Base-by-base conservation (phyloP, 192 early-diverging fungal genomes). In the Dissophora ornata region DNA sequence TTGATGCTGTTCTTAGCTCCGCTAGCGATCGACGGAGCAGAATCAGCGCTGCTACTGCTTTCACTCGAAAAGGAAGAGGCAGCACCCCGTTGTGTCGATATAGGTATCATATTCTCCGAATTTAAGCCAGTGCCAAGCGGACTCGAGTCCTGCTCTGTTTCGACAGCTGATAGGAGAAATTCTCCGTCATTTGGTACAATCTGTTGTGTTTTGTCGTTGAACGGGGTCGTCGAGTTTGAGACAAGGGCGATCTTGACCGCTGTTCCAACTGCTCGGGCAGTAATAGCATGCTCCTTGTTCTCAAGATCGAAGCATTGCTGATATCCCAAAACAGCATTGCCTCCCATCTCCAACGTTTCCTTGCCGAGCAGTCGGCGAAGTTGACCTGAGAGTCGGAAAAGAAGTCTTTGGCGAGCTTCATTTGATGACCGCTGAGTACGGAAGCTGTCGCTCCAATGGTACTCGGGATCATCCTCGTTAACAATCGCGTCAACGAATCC, bases 371-470 rank as follows among this genome's bases (percentile, higher is more conserved):
- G 71, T 16, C 93, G 79, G n/a, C 90, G 79, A 13, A 93, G 57
- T 49, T 89, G 80, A n/a, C 91, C 87, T 13, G 85, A 81, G 11
- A 94, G 82, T 36, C 86, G 82, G 68, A 87, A 93, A 68, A 95
- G 81, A 49, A 90, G 78, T 15, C 84, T 81, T 29, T 90, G 89
- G 3, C 93, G 85, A 1, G 90, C 86, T 56, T 95, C 91, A 71
- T 95, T 95, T 1, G 89, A 90, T 7, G 89, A 90, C 18, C 92
- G 80, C 4, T 92, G 91, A 9, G 92, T 91, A 8, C 93, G 84
- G 56, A 95, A 95, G 57, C 82, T 90, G 77, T 95, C 92, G 25
- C 83, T 86, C 90, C 91, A 93, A 52, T 93, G 89, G 69, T 93
- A 94, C 77, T 94, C 93, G 9, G 93, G 93, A 61, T 94, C 93